A percentile compares a stretch with the other conserved stretches of the same genome.
Evolutionary conservation across 2,329 filamentous ascomycete genomes (phyloP).

Genomic region (Epichloe sylvatica): DNA sequence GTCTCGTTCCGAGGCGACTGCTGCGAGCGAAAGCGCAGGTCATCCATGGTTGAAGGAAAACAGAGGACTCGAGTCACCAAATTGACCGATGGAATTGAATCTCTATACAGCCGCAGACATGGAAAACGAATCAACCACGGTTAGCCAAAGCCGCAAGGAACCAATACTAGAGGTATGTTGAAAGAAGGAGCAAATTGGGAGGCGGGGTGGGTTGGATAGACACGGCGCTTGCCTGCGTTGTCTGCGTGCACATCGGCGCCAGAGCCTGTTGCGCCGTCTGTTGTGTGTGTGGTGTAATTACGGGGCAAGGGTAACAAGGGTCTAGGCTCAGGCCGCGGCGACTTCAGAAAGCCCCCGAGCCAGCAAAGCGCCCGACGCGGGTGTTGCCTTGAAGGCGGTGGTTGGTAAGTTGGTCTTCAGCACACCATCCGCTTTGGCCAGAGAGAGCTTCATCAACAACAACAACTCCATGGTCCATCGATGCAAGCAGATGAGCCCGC

Average conservation of each 20-base stretch:
- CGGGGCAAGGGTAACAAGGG: slow-evolving; percentile 3
- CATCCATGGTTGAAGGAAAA: slow-evolving; percentile 44
- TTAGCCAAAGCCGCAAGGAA: slow-evolving; percentile 15
- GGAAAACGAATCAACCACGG: slow-evolving; percentile 19
- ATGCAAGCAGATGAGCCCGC: background rate
- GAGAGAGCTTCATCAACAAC: too few relatives aligned
- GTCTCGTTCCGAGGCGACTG: slow-evolving; percentile 65
- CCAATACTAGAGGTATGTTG: slow-evolving; percentile 13
- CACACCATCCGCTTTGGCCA: background rate
- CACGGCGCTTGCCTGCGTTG: slow-evolving; percentile 13
- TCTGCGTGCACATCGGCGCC: background rate
- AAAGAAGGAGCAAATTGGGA: slow-evolving; percentile 16
- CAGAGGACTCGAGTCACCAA: slow-evolving; percentile 27
- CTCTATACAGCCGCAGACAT: slow-evolving; percentile 23
- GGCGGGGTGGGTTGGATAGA: slow-evolving; percentile 14
- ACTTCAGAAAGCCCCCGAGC: background rate
- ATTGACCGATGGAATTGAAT: slow-evolving; percentile 21
- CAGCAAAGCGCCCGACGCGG: slow-evolving; percentile 1
- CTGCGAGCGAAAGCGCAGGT: slow-evolving; percentile 64
- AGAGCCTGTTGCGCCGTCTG: too few relatives aligned
- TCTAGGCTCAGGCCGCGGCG: slow-evolving; percentile 7
- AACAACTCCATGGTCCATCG: too few relatives aligned
- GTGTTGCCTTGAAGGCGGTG: slow-evolving; percentile 5
- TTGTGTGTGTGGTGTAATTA: slow-evolving; percentile 5
- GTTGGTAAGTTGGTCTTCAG: slow-evolving; percentile 1